phyloP scores from a whole-genome alignment of 768 basidiomycete species.

The Lyophyllum atratum region DNA sequence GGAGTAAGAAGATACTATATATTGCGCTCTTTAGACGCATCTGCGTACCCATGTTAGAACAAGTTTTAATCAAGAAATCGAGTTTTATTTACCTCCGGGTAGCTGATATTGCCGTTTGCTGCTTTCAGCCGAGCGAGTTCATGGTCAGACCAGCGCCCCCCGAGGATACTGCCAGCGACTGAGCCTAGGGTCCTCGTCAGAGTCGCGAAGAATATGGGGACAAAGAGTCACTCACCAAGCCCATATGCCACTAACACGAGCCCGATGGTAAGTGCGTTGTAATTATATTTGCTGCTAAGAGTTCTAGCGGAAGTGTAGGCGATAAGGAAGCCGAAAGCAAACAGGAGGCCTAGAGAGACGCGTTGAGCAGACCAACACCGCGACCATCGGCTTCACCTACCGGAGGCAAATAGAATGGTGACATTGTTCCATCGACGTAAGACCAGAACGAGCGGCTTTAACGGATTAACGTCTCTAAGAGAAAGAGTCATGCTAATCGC shows the following conservation, averaged over 20 bases:
- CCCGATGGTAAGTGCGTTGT: conserved; percentile 71
- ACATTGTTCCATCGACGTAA: conserved; percentile 68
- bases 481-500: conserved; percentile 47
- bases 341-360: conserved; percentile 55
- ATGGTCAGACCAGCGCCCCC: conserved; percentile 47
- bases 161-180: conserved; percentile 42
- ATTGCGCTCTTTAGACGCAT: conserved; percentile 73
- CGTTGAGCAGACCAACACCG: not conserved
- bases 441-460: conserved; percentile 61
- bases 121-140: conserved; percentile 37
- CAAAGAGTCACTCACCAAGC: conserved; percentile 42
- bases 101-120: conserved; percentile 40
- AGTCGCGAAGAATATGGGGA: not conserved
- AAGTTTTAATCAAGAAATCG: not conserved
- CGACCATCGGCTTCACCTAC: conserved; percentile 33
- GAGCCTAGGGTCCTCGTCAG: conserved; percentile 28
- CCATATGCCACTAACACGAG: conserved; percentile 79
- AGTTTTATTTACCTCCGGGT: conserved; percentile 63
- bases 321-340: conserved; percentile 70
- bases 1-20: conserved; percentile 56
- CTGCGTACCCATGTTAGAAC: conserved; percentile 31
- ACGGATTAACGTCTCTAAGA: conserved; percentile 73
- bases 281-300: conserved; percentile 61
- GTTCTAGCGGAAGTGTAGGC: conserved; percentile 77
- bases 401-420: conserved; percentile 63